These are phyloP conservation scores for Rhodotorula sp. DNA, from an alignment of 1,284 basidiomycete species.

Conservation along the genomic window DNA sequence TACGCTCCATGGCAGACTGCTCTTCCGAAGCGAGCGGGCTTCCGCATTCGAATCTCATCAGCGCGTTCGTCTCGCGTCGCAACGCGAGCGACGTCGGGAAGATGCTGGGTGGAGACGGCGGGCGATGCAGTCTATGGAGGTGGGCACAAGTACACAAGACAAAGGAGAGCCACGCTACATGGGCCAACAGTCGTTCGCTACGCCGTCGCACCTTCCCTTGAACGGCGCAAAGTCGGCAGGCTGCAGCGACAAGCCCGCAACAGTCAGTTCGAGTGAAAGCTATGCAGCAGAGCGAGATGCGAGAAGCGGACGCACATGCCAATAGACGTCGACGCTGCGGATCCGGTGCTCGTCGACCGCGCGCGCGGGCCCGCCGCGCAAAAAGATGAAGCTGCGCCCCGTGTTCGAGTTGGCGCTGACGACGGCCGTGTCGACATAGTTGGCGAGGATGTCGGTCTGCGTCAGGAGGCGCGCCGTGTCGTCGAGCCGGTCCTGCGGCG, in stretches of 20 bases:
- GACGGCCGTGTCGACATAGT: slow-evolving; percentile 23
- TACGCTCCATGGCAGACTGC: no score
- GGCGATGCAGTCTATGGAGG: no score
- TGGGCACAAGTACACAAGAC: no score
- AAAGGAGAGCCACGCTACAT: no score
- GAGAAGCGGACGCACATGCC: slow-evolving; percentile 4
- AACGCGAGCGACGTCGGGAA: no score
- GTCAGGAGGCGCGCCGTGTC: slow-evolving; percentile 19
- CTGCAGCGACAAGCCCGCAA: neutral
- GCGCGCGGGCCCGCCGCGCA: slow-evolving; percentile 14
- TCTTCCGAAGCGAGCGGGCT: no score
- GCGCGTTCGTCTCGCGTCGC: no score
- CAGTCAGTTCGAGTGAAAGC: no score
- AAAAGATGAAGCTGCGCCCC: slow-evolving; percentile 11
- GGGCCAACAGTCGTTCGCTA: no score
- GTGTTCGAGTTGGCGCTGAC: slow-evolving; percentile 33
- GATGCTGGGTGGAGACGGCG: no score
- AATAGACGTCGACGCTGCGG: slow-evolving; percentile 18
- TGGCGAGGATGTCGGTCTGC: slow-evolving; percentile 21
- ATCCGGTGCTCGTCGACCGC: neutral
- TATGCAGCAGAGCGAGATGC: no score
- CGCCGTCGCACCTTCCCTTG: neutral
- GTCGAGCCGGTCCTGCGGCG: neutral
- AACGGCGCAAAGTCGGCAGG: neutral
- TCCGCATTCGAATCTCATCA: no score